Evolutionary conservation across 306 rosid genomes (phyloP), one percentile per base, ranked within the genome.

Genomic region (Quercus ilex): DNA sequence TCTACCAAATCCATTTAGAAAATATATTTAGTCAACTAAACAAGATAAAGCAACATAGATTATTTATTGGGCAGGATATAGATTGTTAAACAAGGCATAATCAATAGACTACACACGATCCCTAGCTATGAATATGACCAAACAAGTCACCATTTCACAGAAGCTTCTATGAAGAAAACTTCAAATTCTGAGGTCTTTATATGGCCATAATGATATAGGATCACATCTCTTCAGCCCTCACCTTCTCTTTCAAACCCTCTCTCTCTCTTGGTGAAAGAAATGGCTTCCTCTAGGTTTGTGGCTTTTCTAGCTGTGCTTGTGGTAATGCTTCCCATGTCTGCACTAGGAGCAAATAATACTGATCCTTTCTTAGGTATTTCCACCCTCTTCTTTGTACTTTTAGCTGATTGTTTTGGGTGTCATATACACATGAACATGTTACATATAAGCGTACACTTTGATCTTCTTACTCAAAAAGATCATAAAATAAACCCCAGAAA

Each of bases 221-320:
- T 35, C 33, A 3, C 41, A 21, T 8, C 76, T 21, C 46, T 79
- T 60, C 20, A 33, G 8, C 19, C 51, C 60, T 52, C 58, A 10
- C 30, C 21, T 52, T 70, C 30, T 74, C 49, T 53, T 53, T 53
- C 59, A 5, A 18, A 9, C 1, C 7, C 1, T 13, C 6, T 65
- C 71, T 31, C 38, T 60, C 13, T 2, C 6, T 58, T 4, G 9
- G 33, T 19, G 3, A 73, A 43, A 71, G 71, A 72, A 71, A 81
- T 78, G 89, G 84, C 77, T 76, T 83, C 78, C 75, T 83, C 74
- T 19, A 83, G 18, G 15, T 76, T 82, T 17, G 59, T 88, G 68
- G 79, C 74, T 21, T 49, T 88, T 70, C 15, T 79, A 23, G 85
- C 82, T 55, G 14, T 81, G 74, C 64, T 79, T 75, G 74, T 85